Evolutionary conservation across 1,284 basidiomycete genomes (phyloP).

Genomic region (Microbotryum violaceum): DNA sequence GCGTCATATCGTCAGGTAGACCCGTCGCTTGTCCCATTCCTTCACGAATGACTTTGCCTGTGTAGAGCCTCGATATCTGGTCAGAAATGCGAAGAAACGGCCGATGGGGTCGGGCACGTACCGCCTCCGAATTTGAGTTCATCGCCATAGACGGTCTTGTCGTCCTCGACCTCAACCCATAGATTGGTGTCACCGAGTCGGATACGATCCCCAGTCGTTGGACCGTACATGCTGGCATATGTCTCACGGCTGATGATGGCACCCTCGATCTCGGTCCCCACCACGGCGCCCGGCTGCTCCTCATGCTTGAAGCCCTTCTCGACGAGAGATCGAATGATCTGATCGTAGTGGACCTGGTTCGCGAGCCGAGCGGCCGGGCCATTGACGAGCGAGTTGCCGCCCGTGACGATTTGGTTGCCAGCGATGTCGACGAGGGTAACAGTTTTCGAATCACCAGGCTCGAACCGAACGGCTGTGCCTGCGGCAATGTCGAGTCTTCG

Average conservation of each 20-base stretch:
- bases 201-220: constrained; percentile 82
- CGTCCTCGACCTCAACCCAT: constrained; percentile 88
- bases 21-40: constrained; percentile 91
- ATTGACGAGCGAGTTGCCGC: constrained; percentile 69
- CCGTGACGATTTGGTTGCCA: constrained; percentile 62
- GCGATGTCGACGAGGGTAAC: constrained; percentile 74
- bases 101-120: constrained; percentile 35
- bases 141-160: constrained; percentile 77
- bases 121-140: constrained; percentile 98
- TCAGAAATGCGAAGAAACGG: background rate
- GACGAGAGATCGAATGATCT: constrained; percentile 10
- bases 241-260: constrained; percentile 28
- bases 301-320: constrained; percentile 40
- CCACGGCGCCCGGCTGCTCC: constrained; percentile 35
- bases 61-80: background rate
- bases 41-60: constrained; percentile 86
- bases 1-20: constrained; percentile 56
- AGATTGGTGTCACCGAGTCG: constrained; percentile 81
- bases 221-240: constrained; percentile 89
- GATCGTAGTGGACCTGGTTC: background rate
- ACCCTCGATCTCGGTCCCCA: constrained; percentile 1
- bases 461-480: constrained; percentile 92
- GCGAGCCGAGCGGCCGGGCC: constrained; percentile 40
- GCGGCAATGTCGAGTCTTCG: constrained; percentile 85
- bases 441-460: constrained; percentile 82